Evolutionary conservation across 2,329 filamentous ascomycete species (phyloP).

Genomic region (Rhytidhysteron rufulum): DNA sequence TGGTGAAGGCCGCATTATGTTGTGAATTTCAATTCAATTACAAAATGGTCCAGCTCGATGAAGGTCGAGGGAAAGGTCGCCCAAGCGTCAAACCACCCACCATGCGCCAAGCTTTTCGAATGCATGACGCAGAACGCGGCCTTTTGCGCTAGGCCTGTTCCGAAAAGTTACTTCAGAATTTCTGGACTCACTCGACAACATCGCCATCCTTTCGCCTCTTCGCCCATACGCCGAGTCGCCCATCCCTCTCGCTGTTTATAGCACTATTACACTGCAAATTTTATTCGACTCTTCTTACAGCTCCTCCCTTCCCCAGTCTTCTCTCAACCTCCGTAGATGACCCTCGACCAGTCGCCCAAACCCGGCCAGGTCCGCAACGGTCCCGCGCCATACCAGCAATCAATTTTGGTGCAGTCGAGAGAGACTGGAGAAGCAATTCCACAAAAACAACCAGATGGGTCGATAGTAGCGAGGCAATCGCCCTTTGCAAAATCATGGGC

Average conservation of each 20-base stretch:
- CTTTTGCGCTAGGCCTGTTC: not conserved
- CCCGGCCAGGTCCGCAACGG: constrained; percentile 26
- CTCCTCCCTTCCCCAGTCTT: too few species aligned
- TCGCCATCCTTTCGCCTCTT: not conserved
- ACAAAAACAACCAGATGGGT: constrained; percentile 39
- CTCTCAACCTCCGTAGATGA: constrained; percentile 26
- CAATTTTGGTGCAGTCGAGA: constrained; percentile 49
- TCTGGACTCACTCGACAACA: not conserved
- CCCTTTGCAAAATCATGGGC: constrained; percentile 74
- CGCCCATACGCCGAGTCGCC: too few species aligned
- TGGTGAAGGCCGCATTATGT: constrained; percentile 35
- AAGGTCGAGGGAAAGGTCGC: not conserved
- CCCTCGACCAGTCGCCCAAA: constrained; percentile 28
- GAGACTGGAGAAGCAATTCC: constrained; percentile 58
- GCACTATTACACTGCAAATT: not conserved
- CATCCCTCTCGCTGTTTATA: too few species aligned
- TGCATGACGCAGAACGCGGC: not conserved
- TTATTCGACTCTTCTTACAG: not conserved
- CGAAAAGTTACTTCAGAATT: not conserved
- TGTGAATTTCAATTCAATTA: too few species aligned
- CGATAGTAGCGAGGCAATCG: constrained; percentile 34
- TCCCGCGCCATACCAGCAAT: constrained; percentile 22
- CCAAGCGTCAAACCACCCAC: not conserved
- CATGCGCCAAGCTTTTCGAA: not conserved
- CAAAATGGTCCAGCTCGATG: not conserved